phyloP scores from a whole-genome alignment of 768 basidiomycete species.

The Epithele typhae region DNA sequence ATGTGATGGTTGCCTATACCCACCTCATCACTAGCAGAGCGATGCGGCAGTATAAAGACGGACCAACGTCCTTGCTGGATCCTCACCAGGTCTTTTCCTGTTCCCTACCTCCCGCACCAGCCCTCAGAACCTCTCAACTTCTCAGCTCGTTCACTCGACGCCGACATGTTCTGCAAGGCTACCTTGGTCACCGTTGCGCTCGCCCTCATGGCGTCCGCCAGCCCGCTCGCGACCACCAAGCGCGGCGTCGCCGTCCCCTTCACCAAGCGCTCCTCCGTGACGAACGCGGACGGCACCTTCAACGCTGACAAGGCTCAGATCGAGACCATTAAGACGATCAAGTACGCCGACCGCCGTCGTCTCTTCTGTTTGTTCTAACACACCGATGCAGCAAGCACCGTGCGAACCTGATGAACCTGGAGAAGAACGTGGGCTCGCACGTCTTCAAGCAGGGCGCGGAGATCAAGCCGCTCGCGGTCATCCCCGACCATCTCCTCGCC shows the following conservation, averaged over 20 bases:
- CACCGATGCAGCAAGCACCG: constrained; percentile 18
- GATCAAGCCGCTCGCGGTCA: constrained; percentile 22
- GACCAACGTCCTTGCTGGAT: too few species aligned
- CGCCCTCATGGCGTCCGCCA: constrained; percentile 16
- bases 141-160: background rate
- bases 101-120: too few species aligned
- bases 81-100: too few species aligned
- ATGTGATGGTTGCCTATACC: too few species aligned
- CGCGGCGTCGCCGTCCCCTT: constrained; percentile 13
- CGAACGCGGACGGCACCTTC: constrained; percentile 16
- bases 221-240: constrained; percentile 6
- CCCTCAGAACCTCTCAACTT: background rate
- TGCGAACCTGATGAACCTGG: constrained; percentile 17
- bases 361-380: background rate
- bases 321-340: constrained; percentile 10
- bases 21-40: too few species aligned
- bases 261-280: constrained; percentile 14
- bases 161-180: constrained; percentile 20
- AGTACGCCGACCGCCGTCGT: constrained; percentile 6
- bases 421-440: constrained; percentile 10
- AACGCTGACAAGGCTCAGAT: constrained; percentile 11
- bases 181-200: constrained; percentile 18
- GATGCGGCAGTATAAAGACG: too few species aligned
- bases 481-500: constrained; percentile 8
- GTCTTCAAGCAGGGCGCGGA: constrained; percentile 21